These are phyloP conservation scores for Beauveria asiatica DNA, from an alignment of 2,329 filamentous ascomycete genomes.

Conservation along the genomic window DNA sequence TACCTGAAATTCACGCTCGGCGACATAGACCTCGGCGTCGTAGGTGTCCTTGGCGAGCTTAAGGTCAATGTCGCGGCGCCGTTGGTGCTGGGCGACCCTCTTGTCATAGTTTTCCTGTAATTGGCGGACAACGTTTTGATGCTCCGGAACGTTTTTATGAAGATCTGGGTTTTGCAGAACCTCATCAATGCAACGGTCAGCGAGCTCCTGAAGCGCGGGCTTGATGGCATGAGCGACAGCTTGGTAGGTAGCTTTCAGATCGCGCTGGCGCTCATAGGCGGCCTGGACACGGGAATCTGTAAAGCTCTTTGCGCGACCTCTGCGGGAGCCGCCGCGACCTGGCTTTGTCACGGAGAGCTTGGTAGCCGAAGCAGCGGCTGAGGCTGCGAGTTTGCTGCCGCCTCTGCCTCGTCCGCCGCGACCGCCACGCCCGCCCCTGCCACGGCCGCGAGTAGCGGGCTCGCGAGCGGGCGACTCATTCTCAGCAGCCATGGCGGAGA, in stretches of 20 bases:
- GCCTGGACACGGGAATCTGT: constrained; percentile 46
- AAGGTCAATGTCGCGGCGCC: constrained; percentile 26
- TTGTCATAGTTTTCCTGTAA: constrained; percentile 31
- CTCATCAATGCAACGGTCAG: constrained; percentile 49
- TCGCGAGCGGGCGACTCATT: constrained; percentile 30
- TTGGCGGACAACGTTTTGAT: constrained; percentile 39
- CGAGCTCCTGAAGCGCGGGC: constrained; percentile 56
- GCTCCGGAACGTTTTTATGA: constrained; percentile 46
- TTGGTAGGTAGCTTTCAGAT: constrained; percentile 58
- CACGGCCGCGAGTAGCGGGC: constrained; percentile 27
- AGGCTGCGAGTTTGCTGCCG: constrained; percentile 17
- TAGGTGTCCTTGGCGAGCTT: constrained; percentile 31
- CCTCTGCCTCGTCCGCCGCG: constrained; percentile 15
- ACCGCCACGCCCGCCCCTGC: constrained; percentile 11
- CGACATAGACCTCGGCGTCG: constrained; percentile 24
- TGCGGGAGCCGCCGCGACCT: constrained; percentile 30
- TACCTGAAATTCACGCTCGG: constrained; percentile 31
- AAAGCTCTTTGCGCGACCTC: constrained; percentile 49
- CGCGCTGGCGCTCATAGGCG: constrained; percentile 54
- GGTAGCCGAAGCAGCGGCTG: constrained; percentile 23
- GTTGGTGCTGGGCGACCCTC: constrained; percentile 23
- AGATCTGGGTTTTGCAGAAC: constrained; percentile 45
- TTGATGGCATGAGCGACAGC: constrained; percentile 55
- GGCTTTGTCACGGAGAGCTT: constrained; percentile 28
- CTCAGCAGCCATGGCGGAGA: constrained; percentile 28